phyloP scores from a whole-genome alignment of 805 yeast species.

The Nakazawaea peltata region DNA sequence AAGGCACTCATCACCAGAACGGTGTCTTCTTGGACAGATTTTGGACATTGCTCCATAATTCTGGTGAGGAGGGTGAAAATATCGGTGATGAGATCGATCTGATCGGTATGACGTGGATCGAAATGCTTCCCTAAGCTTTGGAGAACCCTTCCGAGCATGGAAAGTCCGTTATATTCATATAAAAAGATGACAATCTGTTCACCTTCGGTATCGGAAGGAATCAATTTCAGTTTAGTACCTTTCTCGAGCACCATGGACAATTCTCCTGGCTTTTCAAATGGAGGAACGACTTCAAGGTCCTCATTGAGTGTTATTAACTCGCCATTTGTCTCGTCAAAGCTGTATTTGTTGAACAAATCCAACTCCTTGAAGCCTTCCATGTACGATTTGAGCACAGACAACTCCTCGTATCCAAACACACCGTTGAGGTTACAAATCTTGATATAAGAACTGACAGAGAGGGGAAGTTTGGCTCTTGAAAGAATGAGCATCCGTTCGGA shows the following conservation, averaged over 20 bases:
- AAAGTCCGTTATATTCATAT: constrained; percentile 80
- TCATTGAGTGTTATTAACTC: constrained; percentile 36
- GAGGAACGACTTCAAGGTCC: constrained; percentile 37
- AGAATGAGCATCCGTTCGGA: constrained; percentile 38
- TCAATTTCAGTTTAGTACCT: constrained; percentile 64
- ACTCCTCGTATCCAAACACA: constrained; percentile 56
- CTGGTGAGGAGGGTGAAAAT: constrained; percentile 43
- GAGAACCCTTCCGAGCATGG: constrained; percentile 68
- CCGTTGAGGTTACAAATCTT: constrained; percentile 56
- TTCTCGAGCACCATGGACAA: constrained; percentile 34
- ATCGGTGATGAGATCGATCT: constrained; percentile 32
- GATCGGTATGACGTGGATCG: constrained; percentile 29
- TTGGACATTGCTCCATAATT: constrained; percentile 32
- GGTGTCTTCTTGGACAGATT: constrained; percentile 19
- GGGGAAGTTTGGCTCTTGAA: constrained; percentile 70
- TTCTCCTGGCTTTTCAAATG: constrained; percentile 37
- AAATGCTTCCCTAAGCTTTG: constrained; percentile 46
- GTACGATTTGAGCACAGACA: constrained; percentile 52
- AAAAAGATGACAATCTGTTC: constrained; percentile 54
- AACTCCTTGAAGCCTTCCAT: constrained; percentile 37
- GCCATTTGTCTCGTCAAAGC: constrained; percentile 44
- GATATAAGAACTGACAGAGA: constrained; percentile 50
- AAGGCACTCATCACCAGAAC: constrained; percentile 26
- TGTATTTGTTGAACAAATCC: constrained; percentile 30
- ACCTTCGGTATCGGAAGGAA: constrained; percentile 36